These are phyloP conservation scores for Phaeotremella skinneri DNA, from an alignment of 768 basidiomycete species.

Conservation along the genomic window DNA sequence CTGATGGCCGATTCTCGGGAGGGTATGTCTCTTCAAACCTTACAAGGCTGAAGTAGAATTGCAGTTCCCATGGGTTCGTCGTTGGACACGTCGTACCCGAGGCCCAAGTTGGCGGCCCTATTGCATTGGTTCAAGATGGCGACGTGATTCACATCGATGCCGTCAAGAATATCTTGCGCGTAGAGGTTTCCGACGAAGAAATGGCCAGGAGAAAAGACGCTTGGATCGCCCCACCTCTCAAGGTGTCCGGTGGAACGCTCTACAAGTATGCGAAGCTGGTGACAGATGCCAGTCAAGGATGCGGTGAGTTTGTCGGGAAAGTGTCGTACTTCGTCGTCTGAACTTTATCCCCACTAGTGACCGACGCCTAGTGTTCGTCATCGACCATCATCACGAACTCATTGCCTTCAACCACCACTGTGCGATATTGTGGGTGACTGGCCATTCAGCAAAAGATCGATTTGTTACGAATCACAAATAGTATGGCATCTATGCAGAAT, in stretches of 20 bases:
- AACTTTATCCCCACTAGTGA: no score
- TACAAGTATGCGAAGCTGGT: conserved; percentile 85
- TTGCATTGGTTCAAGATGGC: conserved; percentile 83
- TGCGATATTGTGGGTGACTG: no score
- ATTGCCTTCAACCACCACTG: not conserved
- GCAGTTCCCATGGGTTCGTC: conserved; percentile 90
- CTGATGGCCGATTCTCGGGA: conserved; percentile 96
- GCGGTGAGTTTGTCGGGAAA: conserved; percentile 52
- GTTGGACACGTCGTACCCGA: conserved; percentile 92
- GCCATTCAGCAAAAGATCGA: not conserved
- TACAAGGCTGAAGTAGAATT: conserved; percentile 10
- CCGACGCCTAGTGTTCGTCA: no score
- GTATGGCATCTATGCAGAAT: not conserved
- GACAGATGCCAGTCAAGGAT: conserved; percentile 86
- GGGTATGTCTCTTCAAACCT: conserved; percentile 67
- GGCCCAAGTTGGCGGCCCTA: conserved; percentile 89
- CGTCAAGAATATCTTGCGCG: conserved; percentile 42
- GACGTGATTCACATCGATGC: conserved; percentile 57
- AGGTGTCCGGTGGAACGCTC: conserved; percentile 53
- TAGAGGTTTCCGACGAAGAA: conserved; percentile 72
- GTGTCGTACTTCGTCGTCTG: not conserved
- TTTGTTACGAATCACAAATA: conserved; percentile 1
- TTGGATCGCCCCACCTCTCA: conserved; percentile 84
- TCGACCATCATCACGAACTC: conserved; percentile 2
- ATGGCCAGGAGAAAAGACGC: conserved; percentile 65